Base-by-base conservation (phyloP, 1,284 basidiomycete genomes). In the Ceraceosorus bombacis region DNA sequence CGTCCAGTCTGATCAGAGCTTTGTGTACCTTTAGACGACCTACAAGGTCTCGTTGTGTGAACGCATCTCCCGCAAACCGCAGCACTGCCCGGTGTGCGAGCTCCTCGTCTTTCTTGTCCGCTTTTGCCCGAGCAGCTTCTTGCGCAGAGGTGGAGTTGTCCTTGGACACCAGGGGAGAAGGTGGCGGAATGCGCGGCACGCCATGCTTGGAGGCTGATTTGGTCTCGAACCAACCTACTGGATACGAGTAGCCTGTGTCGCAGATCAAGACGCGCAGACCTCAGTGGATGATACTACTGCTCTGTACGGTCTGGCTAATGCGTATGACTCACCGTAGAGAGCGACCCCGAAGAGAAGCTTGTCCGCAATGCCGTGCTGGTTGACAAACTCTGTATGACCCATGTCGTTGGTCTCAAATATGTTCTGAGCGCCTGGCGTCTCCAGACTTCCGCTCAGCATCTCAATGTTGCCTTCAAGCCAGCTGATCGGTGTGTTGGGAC, bases 401-500 rank as follows among this genome's bases (percentile, higher is more conserved):
- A 27, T 27, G 27, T 27, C 27, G 27, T 27, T 27, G 27, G 27
- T 27, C 27, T 27, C 2, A 27, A 27, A 27, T 1, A 27, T 27
- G 27, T 27, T 27, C 27, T 27, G 27, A 27, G 27, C 27, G 27
- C 27, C 27, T 27, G 27, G 27, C 15, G 36, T 36, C 50, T 57
- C 48, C 49, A 57, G 15, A 6, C 15, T 6, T n/a, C 58, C 46
- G 12, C n/a, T 15, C n/a, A 60, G 41, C 43, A 60, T 6, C 15
- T 50, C 51, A 9, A 69, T 13, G 53, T 71, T 71, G 37, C 63
- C 59, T 15, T 39, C 38, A 7, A 71, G 53, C 63, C 62, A 71
- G 10, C 54, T 27, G 4, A 65, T 56, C 8, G 61, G 63, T 0
- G 66, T 66, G 55, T 71, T 71, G 46, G 70, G 64, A 13, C 66